Base-by-base conservation (phyloP, 2,329 filamentous ascomycete species). In the Diaporthe humulicola region DNA sequence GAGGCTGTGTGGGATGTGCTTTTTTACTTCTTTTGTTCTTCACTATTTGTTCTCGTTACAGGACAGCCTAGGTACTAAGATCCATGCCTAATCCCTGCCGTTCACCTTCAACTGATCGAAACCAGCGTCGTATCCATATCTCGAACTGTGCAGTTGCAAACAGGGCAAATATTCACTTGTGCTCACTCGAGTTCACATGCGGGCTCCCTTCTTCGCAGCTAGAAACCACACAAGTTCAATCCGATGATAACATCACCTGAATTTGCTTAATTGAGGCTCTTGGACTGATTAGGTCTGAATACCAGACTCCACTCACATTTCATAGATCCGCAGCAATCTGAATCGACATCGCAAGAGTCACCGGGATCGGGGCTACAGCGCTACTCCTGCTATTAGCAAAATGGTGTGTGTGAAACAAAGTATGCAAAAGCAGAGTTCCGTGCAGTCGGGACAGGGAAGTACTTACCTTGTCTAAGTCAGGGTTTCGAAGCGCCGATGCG, bases 401-500 rank as follows among this genome's bases (percentile, higher is more conserved):
- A n/a, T 14, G 30, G 0, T 38, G 30, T n/a, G 33, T n/a, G 10
- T 0, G 3, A 36, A n/a, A n/a, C n/a, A 7, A 2, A 19, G 15
- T 33, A 9, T 36, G 54, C 30, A 17, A 12, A 10, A 38, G 33
- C 19, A 58, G 30, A 19, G 33, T 12, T 38, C 2, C 12, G 3
- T 38, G 56, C 19, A 33, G 4, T 58, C 19, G 54, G 38, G 25
- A 36, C n/a, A 33, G 40, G 60, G 57, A 12, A 7, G 40, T 17
- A 66, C 40, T 28, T 17, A 66, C 40, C 40, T 48, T 48, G 48
- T 33, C 60, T 40, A 48, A 22, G 40, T 48, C 60, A 33, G 4
- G 40, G 19, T 10, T 66, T 48, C 40, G 28, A 66, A 66, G 40
- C 28, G n/a, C 60, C 15, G 40, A 48, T 66, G 60, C 60, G 40